Evolutionary conservation across 2,329 filamentous ascomycete species (phyloP).

Genomic region (Hypoxylon sp.): DNA sequence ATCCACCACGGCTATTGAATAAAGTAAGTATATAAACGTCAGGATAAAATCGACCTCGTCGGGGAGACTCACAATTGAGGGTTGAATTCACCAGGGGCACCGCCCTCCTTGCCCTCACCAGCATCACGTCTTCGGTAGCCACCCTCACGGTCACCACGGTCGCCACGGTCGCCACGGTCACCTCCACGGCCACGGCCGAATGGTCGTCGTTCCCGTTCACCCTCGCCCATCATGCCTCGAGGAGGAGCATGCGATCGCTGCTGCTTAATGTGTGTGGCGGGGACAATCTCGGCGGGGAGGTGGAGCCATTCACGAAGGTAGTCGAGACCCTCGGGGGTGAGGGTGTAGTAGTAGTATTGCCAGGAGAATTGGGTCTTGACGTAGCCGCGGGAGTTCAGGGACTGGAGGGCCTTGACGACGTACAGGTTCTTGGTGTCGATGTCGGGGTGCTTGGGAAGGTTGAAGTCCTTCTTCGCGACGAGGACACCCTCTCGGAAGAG

Average conservation of each 20-base stretch:
- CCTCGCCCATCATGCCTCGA: constrained; percentile 97
- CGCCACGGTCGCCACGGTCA: constrained; percentile 77
- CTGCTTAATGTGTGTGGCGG: constrained; percentile 99
- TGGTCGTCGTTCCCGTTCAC: constrained; percentile 84
- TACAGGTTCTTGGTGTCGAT: constrained; percentile 99
- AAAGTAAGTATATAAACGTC: constrained; percentile 36
- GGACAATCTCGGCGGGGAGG: constrained; percentile 98
- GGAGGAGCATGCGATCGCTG: constrained; percentile 98
- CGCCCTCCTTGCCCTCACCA: constrained; percentile 90
- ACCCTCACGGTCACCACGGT: constrained; percentile 88
- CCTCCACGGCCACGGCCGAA: constrained; percentile 84
- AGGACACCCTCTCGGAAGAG: constrained; percentile 95
- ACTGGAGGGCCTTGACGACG: constrained; percentile 99
- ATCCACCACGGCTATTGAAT: constrained; percentile 80
- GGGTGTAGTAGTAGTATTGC: constrained; percentile 99
- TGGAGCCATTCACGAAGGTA: constrained; percentile 99
- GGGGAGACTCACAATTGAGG: constrained; percentile 81
- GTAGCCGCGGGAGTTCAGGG: constrained; percentile 96
- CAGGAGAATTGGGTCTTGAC: constrained; percentile 99
- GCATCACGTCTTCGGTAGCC: constrained; percentile 93
- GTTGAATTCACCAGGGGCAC: constrained; percentile 91
- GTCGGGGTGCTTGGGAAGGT: constrained; percentile 96
- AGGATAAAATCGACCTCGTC: constrained; percentile 15
- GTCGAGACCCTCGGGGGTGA: constrained; percentile 99
- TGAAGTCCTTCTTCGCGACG: constrained; percentile 99